Evolutionary conservation across 257 asterid genomes (phyloP).

Genomic region (Solanum chilense): DNA sequence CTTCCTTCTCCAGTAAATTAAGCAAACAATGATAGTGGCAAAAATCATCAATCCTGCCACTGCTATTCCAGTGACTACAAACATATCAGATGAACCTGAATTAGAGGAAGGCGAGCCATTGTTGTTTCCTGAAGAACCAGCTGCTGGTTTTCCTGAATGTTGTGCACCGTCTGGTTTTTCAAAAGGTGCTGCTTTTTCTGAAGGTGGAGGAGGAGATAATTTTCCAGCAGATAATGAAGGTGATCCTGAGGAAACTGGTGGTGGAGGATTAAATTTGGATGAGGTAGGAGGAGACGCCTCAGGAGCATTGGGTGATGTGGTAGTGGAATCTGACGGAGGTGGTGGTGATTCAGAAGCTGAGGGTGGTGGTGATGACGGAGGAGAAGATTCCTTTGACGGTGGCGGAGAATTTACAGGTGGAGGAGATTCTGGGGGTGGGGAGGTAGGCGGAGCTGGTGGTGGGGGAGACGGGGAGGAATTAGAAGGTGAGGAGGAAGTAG

Average conservation of each 20-base stretch:
- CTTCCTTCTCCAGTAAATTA: conserved; percentile 20
- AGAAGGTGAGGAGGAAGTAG: conserved; percentile 1
- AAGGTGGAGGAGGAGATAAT: background rate
- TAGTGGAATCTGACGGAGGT: background rate
- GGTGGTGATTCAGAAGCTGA: conserved; percentile 4
- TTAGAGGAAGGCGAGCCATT: background rate
- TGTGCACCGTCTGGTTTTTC: background rate
- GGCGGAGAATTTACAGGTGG: background rate
- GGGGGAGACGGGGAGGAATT: background rate
- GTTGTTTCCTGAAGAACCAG: background rate
- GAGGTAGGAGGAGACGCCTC: background rate
- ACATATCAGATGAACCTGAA: background rate
- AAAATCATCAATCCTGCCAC: conserved; percentile 12
- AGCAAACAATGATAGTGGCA: conserved; percentile 6
- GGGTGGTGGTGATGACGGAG: background rate
- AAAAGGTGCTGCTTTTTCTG: background rate
- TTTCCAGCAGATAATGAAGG: background rate
- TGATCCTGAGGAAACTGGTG: background rate
- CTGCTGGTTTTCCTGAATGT: background rate
- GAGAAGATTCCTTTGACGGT: background rate
- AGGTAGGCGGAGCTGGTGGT: background rate
- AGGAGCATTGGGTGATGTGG: background rate
- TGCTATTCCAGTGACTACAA: conserved; percentile 11
- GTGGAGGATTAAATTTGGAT: background rate
- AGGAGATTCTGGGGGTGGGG: conserved; percentile 1